Base-by-base conservation (phyloP, 176 grass and related monocot species). In the Tillandsia fasciculata region DNA sequence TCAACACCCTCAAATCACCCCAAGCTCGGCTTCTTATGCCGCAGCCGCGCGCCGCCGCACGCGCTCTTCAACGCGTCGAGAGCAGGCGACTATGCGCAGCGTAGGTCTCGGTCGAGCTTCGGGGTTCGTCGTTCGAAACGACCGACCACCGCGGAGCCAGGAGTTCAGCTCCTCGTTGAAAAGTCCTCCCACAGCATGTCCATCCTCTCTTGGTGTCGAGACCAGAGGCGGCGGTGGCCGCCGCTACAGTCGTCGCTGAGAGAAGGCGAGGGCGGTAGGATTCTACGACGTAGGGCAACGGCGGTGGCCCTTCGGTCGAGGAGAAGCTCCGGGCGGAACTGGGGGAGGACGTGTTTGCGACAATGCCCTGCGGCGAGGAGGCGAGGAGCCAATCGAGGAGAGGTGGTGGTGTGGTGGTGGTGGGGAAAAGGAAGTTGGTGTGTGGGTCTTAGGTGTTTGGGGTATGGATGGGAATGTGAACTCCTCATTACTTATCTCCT, bases 151-250 rank as follows among this genome's bases (percentile, higher is more conserved):
- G 33, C 5, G 5, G 33, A 42, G 33, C 33, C 33, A n/a, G n/a
- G n/a, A n/a, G n/a, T 5, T 42, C 33, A 77, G 75, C 65, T 85
- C 77, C 59, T 85, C 83, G 15, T 85, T 85, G 26, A 80, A n/a
- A n/a, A 80, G 63, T 80, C 83, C 83, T 85, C 83, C 83, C 83
- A 80, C 42, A 85, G 73, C 83, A 80, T 72, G 67, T 85, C 82
- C 82, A 85, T 85, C 20, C 76, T 29, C 59, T 85, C 82, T 51
- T 74, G 26, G 12, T 22, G 50, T 76, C 51, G 13, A 76, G 14
- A n/a, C n/a, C 14, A 1, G 51, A 50, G 1, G 72, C 9, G 24
- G 24, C 24, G 1, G 24, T 24, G 24, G 24, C 24, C 1, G 24
- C 24, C 22, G 11, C 61, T 9, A 50, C 63, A 66, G 73, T 75